These are phyloP conservation scores for Boletus sp. DNA, from an alignment of 768 basidiomycete genomes.

Conservation along the genomic window DNA sequence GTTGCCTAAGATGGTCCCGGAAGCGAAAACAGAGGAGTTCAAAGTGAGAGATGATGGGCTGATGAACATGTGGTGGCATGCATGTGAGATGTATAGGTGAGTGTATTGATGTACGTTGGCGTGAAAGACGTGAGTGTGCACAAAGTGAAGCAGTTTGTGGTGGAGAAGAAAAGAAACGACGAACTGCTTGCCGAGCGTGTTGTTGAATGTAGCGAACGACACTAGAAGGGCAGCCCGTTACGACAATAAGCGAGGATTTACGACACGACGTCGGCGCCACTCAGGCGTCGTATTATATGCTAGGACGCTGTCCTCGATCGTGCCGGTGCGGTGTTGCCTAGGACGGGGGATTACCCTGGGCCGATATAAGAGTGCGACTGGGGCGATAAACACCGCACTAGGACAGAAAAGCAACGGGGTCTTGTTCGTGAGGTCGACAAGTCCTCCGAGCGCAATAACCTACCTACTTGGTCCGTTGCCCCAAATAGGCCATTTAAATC, in stretches of 20 bases:
- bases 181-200: constrained; percentile 6
- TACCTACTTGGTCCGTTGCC: background rate
- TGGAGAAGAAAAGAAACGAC: constrained; percentile 14
- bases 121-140: constrained; percentile 27
- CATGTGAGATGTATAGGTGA: constrained; percentile 26
- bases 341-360: background rate
- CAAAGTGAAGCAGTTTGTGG: constrained; percentile 11
- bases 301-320: constrained; percentile 4
- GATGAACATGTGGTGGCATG: constrained; percentile 30
- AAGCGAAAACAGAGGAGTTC: constrained; percentile 13
- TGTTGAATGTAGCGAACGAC: constrained; percentile 5
- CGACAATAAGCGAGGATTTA: constrained; percentile 21
- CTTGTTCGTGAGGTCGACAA: constrained; percentile 7
- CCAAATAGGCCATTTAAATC: background rate
- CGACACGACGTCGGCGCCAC: constrained; percentile 17
- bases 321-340: constrained; percentile 10
- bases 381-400: constrained; percentile 17
- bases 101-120: constrained; percentile 12
- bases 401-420: background rate
- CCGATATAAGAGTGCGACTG: background rate
- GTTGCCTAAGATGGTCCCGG: constrained; percentile 7
- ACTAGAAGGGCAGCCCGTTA: constrained; percentile 9
- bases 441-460: background rate
- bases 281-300: constrained; percentile 3
- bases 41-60: constrained; percentile 17